Conservation (phyloP, 768 basidiomycete genomes). For the Clavulina sp. region DNA sequence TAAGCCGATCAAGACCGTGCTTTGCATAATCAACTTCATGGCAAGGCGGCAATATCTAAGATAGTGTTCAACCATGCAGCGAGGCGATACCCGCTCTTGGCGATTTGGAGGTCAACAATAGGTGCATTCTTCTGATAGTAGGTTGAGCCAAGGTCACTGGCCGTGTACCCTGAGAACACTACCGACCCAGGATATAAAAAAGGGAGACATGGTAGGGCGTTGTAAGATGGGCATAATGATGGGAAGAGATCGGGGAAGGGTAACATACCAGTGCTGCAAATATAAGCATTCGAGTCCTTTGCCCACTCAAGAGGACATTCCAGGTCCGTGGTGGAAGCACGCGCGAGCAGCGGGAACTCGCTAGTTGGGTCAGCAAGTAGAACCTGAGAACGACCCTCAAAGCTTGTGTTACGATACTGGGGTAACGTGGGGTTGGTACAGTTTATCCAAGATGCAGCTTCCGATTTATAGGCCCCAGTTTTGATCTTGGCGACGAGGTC, state of each 20-base stretch:
- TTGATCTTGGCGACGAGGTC: conserved; percentile 2
- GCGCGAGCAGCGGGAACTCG: too few relatives aligned
- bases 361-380: too few relatives aligned
- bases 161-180: neutral
- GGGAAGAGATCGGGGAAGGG: neutral
- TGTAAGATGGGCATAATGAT: too few relatives aligned
- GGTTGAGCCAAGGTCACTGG: neutral
- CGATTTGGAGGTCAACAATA: conserved; percentile 8
- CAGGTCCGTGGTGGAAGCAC: neutral
- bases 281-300: conserved; percentile 3
- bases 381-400: too few relatives aligned
- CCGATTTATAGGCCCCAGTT: conserved; percentile 2
- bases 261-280: neutral
- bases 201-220: neutral
- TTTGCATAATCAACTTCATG: conserved; percentile 21
- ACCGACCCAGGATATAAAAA: conserved; percentile 2
- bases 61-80: conserved; percentile 9
- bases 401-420: neutral
- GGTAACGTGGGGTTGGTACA: conserved; percentile 6
- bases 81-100: conserved; percentile 6
- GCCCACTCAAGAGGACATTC: conserved; percentile 9
- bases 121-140: conserved; percentile 6
- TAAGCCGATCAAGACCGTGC: too few relatives aligned
- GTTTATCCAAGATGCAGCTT: conserved; percentile 4
- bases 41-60: neutral